Evolutionary conservation across 306 rosid genomes (phyloP).

Genomic region (Acmispon strigosus): DNA sequence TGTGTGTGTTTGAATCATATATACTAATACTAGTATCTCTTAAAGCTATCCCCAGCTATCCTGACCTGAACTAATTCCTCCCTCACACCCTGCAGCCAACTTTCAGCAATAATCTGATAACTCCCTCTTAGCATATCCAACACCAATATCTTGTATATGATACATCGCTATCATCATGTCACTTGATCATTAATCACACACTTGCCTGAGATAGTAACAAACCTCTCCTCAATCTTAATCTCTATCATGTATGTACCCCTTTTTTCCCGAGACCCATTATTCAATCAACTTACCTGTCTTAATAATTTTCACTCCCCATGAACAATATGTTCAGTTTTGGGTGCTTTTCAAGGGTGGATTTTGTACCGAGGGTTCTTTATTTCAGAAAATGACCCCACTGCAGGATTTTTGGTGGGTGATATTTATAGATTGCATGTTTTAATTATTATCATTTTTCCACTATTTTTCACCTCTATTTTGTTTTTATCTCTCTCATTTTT

Average conservation of each 20-base stretch:
- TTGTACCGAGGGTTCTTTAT: not conserved
- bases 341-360: slow-evolving; percentile 12
- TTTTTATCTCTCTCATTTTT: too few species aligned
- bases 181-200: not conserved
- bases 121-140: not conserved
- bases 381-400: not conserved
- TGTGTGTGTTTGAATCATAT: not conserved
- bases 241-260: not conserved
- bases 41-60: not conserved
- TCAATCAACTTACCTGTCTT: not conserved
- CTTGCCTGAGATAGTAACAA: not conserved
- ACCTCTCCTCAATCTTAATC: not conserved
- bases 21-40: too few species aligned
- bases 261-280: not conserved
- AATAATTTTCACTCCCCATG: not conserved
- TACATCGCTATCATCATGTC: slow-evolving; percentile 6
- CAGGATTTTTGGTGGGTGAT: not conserved
- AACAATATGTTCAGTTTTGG: not conserved
- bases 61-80: not conserved
- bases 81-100: not conserved
- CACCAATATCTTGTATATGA: not conserved
- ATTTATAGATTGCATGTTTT: not conserved
- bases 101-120: not conserved
- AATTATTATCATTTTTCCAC: too few species aligned
- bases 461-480: too few species aligned